Evolutionary conservation across 2,329 filamentous ascomycete genomes (phyloP).

Genomic region (Dactylellina drechsleri): DNA sequence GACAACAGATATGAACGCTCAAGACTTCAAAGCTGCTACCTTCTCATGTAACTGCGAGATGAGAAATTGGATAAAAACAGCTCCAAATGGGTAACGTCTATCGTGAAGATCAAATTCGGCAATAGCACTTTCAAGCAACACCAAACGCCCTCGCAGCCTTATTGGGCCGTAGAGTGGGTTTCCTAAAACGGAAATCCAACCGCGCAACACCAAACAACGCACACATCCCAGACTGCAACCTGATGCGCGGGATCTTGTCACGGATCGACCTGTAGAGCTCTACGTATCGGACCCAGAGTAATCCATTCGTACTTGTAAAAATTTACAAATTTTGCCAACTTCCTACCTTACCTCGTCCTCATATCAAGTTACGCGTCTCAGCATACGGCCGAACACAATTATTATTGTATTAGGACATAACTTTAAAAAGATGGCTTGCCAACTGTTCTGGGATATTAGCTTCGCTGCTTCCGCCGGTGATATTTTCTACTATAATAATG

Average conservation of each 20-base stretch:
- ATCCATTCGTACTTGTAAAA: conserved; percentile 9
- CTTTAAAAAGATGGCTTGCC: conserved; percentile 40
- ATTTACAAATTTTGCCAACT: conserved; percentile 26
- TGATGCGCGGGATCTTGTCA: conserved; percentile 18
- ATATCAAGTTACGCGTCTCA: conserved; percentile 1
- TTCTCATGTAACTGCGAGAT: too few relatives aligned
- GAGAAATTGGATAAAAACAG: too few relatives aligned
- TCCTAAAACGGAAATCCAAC: not conserved
- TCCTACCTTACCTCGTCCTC: conserved; percentile 7
- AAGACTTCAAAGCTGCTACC: too few relatives aligned
- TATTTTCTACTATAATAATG: conserved; percentile 31
- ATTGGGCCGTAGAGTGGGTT: too few relatives aligned
- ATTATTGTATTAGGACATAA: not conserved
- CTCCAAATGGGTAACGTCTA: too few relatives aligned
- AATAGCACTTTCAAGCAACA: too few relatives aligned
- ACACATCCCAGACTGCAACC: conserved; percentile 4
- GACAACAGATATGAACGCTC: too few relatives aligned
- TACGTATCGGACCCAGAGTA: conserved; percentile 1
- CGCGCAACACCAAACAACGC: conserved; percentile 43
- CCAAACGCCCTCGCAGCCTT: too few relatives aligned
- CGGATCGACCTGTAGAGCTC: conserved; percentile 23
- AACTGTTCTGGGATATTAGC: conserved; percentile 9
- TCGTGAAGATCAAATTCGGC: too few relatives aligned
- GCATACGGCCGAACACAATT: conserved; percentile 7
- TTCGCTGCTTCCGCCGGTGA: conserved; percentile 5